These are phyloP conservation scores for Kwoniella sp. DNA, from an alignment of 768 basidiomycete species.

Conservation along the genomic window DNA sequence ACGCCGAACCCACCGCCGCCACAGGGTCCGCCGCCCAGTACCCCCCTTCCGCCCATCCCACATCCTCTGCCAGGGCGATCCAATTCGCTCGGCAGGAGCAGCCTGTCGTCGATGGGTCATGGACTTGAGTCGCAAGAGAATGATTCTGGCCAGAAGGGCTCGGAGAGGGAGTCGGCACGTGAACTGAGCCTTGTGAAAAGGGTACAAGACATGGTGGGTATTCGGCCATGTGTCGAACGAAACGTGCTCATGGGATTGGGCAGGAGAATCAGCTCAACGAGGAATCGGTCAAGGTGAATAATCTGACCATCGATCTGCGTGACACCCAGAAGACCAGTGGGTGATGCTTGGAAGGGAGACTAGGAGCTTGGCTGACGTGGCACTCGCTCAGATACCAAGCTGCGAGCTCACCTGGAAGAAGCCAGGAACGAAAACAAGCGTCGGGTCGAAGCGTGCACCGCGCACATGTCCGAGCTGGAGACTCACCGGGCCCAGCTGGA, in stretches of 20 bases:
- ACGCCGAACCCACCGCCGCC: conserved; percentile 14
- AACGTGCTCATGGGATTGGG: background rate
- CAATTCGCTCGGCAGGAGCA: conserved; percentile 1
- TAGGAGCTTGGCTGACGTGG: background rate
- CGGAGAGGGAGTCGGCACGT: too few relatives aligned
- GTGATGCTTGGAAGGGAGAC: too few relatives aligned
- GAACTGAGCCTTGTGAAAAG: conserved; percentile 24
- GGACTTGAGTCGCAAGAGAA: background rate
- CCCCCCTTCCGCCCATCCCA: conserved; percentile 34
- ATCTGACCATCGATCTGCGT: conserved; percentile 23
- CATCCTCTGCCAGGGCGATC: conserved; percentile 1
- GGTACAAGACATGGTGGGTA: conserved; percentile 57
- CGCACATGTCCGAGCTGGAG: conserved; percentile 30
- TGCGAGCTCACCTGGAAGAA: conserved; percentile 37
- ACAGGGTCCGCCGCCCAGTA: conserved; percentile 36
- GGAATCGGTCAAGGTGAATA: conserved; percentile 21
- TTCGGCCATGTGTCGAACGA: background rate
- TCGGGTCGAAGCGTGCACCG: conserved; percentile 17
- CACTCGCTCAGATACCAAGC: conserved; percentile 21
- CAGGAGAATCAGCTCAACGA: conserved; percentile 24
- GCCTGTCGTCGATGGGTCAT: conserved; percentile 5
- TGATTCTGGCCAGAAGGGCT: background rate
- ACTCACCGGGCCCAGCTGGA: conserved; percentile 23
- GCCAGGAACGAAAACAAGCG: conserved; percentile 24
- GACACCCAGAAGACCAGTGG: conserved; percentile 34